Conservation (phyloP, 2,329 filamentous ascomycete species). For the Taxawa tesnikishii region DNA sequence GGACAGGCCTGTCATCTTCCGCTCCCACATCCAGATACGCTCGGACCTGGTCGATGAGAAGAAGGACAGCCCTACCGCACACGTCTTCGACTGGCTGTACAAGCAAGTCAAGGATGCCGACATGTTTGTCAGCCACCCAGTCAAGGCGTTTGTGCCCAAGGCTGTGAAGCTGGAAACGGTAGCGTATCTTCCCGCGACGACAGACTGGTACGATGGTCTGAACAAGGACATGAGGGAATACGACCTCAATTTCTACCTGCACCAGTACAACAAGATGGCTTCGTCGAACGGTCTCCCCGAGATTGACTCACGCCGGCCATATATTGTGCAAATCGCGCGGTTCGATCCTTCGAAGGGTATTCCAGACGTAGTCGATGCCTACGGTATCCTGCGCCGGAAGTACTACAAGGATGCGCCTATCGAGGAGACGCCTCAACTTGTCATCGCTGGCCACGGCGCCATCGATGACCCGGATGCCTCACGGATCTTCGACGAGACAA, state of each 20-base stretch:
- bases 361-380: conserved; percentile 62
- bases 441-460: conserved; percentile 67
- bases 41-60: conserved; percentile 53
- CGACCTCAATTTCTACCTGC: conserved; percentile 61
- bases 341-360: conserved; percentile 81
- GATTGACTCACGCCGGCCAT: conserved; percentile 51
- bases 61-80: conserved; percentile 53
- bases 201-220: conserved; percentile 72
- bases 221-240: conserved; percentile 63
- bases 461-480: conserved; percentile 71
- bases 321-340: conserved; percentile 68
- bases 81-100: conserved; percentile 69
- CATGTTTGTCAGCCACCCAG: conserved; percentile 72
- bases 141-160: conserved; percentile 60
- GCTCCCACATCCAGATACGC: conserved; percentile 73
- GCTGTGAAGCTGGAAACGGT: conserved; percentile 55
- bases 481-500: conserved; percentile 58
- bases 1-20: conserved; percentile 64
- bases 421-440: conserved; percentile 53
- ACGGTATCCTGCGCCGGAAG: conserved; percentile 54
- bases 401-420: conserved; percentile 39
- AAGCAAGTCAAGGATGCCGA: conserved; percentile 57
- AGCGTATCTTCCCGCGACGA: conserved; percentile 66
- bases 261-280: conserved; percentile 57
- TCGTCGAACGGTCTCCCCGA: conserved; percentile 46